A percentile compares a stretch with the other conserved stretches of the same genome.
phyloP scores from a whole-genome alignment of 2,329 filamentous ascomycete genomes.

The Alternaria gaisen region DNA sequence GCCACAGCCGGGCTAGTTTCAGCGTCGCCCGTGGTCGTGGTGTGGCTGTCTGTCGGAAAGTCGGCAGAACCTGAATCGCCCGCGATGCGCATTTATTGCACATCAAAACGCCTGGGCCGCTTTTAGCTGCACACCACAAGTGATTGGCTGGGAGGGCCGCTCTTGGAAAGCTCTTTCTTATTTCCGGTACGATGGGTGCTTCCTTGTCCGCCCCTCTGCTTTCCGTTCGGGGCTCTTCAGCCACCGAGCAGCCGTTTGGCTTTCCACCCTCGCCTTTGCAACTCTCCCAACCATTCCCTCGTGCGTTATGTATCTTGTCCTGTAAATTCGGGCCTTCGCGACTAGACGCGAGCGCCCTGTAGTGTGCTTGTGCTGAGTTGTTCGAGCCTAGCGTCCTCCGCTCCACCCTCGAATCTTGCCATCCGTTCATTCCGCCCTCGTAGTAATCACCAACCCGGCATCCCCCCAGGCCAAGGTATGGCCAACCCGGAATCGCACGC shows the following conservation, averaged over 20 bases:
- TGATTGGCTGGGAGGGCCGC: constrained; percentile 37
- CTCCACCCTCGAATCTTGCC: constrained; percentile 30
- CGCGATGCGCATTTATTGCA: constrained; percentile 6
- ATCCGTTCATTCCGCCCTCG: constrained; percentile 26
- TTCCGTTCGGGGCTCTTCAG: constrained; percentile 12
- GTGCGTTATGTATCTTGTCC: constrained; percentile 10
- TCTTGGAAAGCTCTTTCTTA: constrained; percentile 23
- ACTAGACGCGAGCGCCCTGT: constrained; percentile 13
- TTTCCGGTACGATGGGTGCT: constrained; percentile 23
- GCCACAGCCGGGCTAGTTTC: constrained; percentile 8
- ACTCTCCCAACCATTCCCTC: constrained; percentile 1
- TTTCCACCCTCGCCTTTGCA: constrained; percentile 1
- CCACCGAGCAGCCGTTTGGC: constrained; percentile 16
- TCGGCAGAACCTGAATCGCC: constrained; percentile 13
- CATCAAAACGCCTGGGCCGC: neutral
- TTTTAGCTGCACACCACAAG: neutral
- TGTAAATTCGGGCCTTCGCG: constrained; percentile 13
- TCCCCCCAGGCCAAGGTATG: constrained; percentile 34
- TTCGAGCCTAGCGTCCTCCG: constrained; percentile 30
- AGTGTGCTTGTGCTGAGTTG: constrained; percentile 12
- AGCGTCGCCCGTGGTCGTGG: neutral
- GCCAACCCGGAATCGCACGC: constrained; percentile 34
- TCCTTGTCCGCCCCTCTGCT: constrained; percentile 6
- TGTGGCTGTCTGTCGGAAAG: neutral
- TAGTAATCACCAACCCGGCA: constrained; percentile 23